Base-by-base conservation (phyloP, 345 rosid genomes). In the Zanthoxylum bungeanum region DNA sequence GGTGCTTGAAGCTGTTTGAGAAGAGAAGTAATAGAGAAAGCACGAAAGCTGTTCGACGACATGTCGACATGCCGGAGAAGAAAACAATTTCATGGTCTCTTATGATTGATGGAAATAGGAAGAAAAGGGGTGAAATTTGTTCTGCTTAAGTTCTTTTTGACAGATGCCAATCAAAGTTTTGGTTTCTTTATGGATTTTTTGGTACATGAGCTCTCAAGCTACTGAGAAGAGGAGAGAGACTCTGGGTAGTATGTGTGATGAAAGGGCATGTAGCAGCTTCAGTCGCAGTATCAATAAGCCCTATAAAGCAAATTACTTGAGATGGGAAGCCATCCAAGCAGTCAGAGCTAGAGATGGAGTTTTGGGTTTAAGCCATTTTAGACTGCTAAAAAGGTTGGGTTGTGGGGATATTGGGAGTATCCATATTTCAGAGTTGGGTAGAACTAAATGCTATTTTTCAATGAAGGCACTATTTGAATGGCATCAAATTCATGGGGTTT, bases 391-490 rank as follows among this genome's bases (percentile, higher is more conserved):
- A 86, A 85, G 98, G 80, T 83, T 93, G 72, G 98, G 98, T 31
- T 93, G 93, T 28, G 97, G 98, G 36, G 98, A 93, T 76, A 93
- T 93, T 30, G 98, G 98, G 60, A 93, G 98, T 75, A 97, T 93
- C 46, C 86, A 93, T 78, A 85, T 92, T 65, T 90, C 96, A 4
- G 98, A 90, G 88, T 83, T 93, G 77, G 86, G 86, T 67, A 97
- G 98, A 80, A 93, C 91, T 0, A 91, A 84, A 74, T 86, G 98
- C 77, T 82, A 85, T 78, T 91, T 93, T 76, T 97, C 97, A 4
- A 91, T 88, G 72, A 82, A 79, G 58, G 91, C 90, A 28, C 70
- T 90, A 17, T 56, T 24, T n/a, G 86, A 75, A 72, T 98, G 98
- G 69, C 51, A 76, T 61, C 98, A 89, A 76, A 83, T 94, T 70